phyloP scores from a whole-genome alignment of 495 filamentous ascomycete species.

The Talaromyces borbonicus region DNA sequence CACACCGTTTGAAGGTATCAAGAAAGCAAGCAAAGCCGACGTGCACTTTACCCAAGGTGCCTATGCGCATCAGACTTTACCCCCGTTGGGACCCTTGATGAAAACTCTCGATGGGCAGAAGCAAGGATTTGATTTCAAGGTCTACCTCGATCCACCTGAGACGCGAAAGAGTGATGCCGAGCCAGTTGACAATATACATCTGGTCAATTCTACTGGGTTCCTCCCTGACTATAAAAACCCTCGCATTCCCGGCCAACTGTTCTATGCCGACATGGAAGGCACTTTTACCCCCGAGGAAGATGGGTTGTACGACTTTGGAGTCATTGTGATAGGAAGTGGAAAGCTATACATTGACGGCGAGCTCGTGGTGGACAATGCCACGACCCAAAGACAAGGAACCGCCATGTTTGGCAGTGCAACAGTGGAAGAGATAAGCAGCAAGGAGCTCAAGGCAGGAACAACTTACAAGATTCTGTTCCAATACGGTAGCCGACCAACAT shows the following conservation, averaged over 20 bases:
- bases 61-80: conserved; percentile 52
- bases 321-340: conserved; percentile 67
- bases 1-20: conserved; percentile 59
- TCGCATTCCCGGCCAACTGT: conserved; percentile 39
- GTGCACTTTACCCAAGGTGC: conserved; percentile 39
- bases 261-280: conserved; percentile 55
- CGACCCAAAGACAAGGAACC: conserved; percentile 49
- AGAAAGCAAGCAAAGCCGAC: conserved; percentile 39
- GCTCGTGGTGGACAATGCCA: conserved; percentile 59
- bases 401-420: conserved; percentile 54
- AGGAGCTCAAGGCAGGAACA: conserved; percentile 47
- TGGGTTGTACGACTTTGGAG: conserved; percentile 65
- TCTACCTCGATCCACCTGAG: conserved; percentile 47
- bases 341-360: conserved; percentile 59
- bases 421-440: conserved; percentile 47
- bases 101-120: conserved; percentile 37
- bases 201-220: conserved; percentile 45
- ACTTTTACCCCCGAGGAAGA: conserved; percentile 46
- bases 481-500: conserved; percentile 55
- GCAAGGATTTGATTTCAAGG: conserved; percentile 46
- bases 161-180: conserved; percentile 29
- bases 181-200: conserved; percentile 41
- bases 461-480: conserved; percentile 52
- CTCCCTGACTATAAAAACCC: conserved; percentile 56
- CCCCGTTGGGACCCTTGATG: conserved; percentile 40